A percentile compares a stretch with the other conserved stretches of the same genome.
phyloP scores from a whole-genome alignment of 768 basidiomycete species.

The Tylopilus cervinicoccineus region DNA sequence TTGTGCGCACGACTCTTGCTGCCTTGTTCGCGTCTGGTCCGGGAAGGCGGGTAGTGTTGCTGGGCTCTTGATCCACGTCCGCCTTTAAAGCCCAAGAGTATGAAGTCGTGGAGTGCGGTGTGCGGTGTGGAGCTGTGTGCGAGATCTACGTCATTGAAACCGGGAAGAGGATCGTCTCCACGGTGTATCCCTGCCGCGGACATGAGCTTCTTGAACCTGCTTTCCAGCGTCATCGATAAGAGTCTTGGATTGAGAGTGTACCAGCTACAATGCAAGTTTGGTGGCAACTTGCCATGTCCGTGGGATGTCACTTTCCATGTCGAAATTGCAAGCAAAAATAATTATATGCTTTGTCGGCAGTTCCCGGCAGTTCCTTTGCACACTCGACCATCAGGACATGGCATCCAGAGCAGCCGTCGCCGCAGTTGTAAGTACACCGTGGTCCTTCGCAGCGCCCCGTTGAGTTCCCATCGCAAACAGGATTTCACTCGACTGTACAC shows the following conservation, averaged over 20 bases:
- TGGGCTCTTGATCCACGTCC: constrained; percentile 7
- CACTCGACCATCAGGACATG: constrained; percentile 38
- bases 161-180: not conserved
- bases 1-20: constrained; percentile 24
- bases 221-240: constrained; percentile 6
- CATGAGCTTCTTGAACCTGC: constrained; percentile 9
- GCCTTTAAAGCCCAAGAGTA: constrained; percentile 11
- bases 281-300: not conserved
- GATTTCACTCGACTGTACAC: constrained; percentile 83
- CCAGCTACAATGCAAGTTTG: no score
- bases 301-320: no score
- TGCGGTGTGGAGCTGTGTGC: constrained; percentile 15
- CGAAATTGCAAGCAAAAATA: constrained; percentile 4
- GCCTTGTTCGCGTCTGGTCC: constrained; percentile 1
- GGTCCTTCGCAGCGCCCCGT: not conserved
- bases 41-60: not conserved
- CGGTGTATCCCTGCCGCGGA: constrained; percentile 2
- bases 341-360: constrained; percentile 16
- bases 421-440: constrained; percentile 49
- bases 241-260: not conserved
- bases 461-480: constrained; percentile 36
- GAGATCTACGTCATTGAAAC: constrained; percentile 23
- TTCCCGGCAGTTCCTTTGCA: constrained; percentile 24
- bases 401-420: constrained; percentile 69
- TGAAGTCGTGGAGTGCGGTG: constrained; percentile 14